These are phyloP conservation scores for Jacaranda mimosifolia DNA, from an alignment of 257 asterid genomes.

Conservation along the genomic window DNA sequence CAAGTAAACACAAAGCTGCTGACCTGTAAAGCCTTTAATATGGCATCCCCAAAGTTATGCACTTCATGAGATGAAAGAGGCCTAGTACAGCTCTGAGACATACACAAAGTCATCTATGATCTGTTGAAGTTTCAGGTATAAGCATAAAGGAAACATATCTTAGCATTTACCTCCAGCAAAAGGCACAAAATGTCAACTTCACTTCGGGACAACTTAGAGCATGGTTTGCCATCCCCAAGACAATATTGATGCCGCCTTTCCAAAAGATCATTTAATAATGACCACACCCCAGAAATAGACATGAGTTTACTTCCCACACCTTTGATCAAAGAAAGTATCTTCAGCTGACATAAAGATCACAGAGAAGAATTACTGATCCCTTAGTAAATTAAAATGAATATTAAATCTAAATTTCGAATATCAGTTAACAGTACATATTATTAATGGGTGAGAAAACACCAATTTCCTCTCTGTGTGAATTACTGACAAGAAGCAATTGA, in stretches of 20 bases:
- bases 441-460: neutral
- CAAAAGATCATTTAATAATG: conserved; percentile 68
- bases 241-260: conserved; percentile 55
- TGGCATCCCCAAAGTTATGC: conserved; percentile 45
- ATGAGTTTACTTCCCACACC: conserved; percentile 72
- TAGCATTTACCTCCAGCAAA: conserved; percentile 72
- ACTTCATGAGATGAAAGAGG: conserved; percentile 52
- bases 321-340: conserved; percentile 67
- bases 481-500: conserved; percentile 19
- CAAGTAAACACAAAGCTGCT: conserved; percentile 31
- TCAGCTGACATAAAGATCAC: conserved; percentile 65
- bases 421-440: conserved; percentile 18
- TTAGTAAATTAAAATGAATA: conserved; percentile 20
- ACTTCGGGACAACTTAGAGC: conserved; percentile 55
- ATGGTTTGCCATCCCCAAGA: conserved; percentile 43
- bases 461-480: conserved; percentile 7
- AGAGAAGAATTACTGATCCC: conserved; percentile 19
- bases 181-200: conserved; percentile 79
- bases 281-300: conserved; percentile 54
- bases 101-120: conserved; percentile 9
- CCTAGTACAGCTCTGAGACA: conserved; percentile 62
- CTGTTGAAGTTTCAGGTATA: conserved; percentile 21
- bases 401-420: neutral
- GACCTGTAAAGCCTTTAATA: conserved; percentile 78
- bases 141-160: conserved; percentile 6